Evolutionary conservation across 768 basidiomycete species (phyloP), one percentile per base, ranked within the genome.

Genomic region (Hirschioporus abietinus): DNA sequence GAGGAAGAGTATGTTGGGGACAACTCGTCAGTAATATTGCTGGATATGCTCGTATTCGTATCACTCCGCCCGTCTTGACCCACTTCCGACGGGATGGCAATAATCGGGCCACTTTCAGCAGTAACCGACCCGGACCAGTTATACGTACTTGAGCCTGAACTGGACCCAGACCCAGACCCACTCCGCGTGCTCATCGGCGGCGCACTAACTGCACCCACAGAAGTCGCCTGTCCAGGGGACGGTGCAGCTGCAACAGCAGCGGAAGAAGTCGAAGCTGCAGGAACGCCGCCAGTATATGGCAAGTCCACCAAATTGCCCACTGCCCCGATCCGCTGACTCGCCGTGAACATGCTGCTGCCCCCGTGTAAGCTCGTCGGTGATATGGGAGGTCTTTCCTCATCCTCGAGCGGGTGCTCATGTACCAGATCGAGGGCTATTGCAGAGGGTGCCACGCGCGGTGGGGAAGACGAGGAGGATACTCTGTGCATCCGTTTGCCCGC

Each of bases 401-500:
- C 42, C 12, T 52, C 42, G 42, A 52, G 42, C 12, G 42, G 42
- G 42, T 52, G 42, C 12, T 52, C 42, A 10, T 52, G 42, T 12
- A 52, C 42, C 15, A 52, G 12, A 52, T 52, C 42, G 42, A 52
- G 42, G 20, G 42, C 42, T 6, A 52, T 20, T 10, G 42, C 42
- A 52, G 42, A 52, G 42, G 42, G 42, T 52, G 42, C 42, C 42
- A 52, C 42, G 42, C 42, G 42, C 4, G 42, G 42, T 52, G 42
- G 42, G 42, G 42, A 52, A 52, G 42, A 52, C 20, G 42, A 52
- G 42, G 42, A 52, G 6, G 30, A 30, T 30, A 15, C 12, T 10
- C 42, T 12, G 20, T 15, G 42, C 85, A 69, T 77, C 74, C 3
- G 81, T 74, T 67, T 61, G 17, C 60, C 25, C 24, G 60, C 60